These are phyloP conservation scores for Schizosaccharomyces octosporus DNA, from an alignment of 805 yeast genomes.

Conservation along the genomic window DNA sequence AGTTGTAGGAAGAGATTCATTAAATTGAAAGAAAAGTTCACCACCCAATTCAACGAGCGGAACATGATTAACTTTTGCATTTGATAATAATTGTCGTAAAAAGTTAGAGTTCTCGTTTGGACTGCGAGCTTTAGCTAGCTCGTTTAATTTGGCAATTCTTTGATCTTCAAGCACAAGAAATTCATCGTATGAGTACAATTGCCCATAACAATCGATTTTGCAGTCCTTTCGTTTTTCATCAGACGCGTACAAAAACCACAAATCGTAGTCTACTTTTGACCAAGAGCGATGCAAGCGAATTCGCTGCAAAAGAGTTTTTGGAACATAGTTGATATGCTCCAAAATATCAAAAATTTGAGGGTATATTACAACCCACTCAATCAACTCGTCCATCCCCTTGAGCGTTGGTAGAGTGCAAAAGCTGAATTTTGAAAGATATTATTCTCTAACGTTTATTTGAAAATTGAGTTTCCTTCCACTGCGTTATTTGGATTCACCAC, in stretches of 20 bases:
- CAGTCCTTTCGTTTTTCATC: not conserved
- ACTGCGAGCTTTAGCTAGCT: not conserved
- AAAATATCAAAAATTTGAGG: constrained; percentile 1
- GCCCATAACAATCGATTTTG: not conserved
- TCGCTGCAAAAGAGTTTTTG: not conserved
- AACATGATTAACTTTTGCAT: not conserved
- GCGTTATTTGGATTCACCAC: no score
- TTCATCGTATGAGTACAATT: not conserved
- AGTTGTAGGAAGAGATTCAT: not conserved
- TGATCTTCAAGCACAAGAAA: not conserved
- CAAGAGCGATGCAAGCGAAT: not conserved
- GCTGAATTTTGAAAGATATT: not conserved
- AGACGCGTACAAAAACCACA: not conserved
- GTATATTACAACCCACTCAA: not conserved
- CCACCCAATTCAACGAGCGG: not conserved
- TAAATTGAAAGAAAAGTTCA: not conserved
- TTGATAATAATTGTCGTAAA: not conserved
- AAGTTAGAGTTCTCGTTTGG: not conserved
- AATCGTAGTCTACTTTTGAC: not conserved
- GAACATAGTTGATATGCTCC: not conserved
- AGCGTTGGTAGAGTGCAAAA: not conserved
- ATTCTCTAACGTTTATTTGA: no score
- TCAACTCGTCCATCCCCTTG: not conserved
- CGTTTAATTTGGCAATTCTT: not conserved
- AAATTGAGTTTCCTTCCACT: no score